A percentile compares a stretch with the other conserved stretches of the same genome.
phyloP scores from a whole-genome alignment of 208 protist species.

The Crithidia expoeki region DNA sequence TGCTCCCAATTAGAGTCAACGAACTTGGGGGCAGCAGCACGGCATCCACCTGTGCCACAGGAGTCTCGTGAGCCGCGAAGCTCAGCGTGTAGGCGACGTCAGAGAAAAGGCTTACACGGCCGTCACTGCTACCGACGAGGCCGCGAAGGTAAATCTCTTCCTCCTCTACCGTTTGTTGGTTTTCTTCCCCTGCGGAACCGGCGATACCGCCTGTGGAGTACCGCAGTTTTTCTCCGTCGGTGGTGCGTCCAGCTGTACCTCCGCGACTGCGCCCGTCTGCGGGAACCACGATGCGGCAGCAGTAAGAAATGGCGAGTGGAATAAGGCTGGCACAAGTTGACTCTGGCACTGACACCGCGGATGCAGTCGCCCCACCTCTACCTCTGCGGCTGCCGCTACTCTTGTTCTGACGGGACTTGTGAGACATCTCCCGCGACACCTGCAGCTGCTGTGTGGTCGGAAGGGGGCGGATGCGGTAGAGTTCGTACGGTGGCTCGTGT shows the following conservation, averaged over 20 bases:
- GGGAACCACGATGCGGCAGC: slow-evolving; percentile 45
- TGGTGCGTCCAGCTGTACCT: slow-evolving; percentile 1
- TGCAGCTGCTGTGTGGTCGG: slow-evolving; percentile 32
- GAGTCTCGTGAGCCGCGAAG: slow-evolving; percentile 72
- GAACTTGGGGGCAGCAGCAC: slow-evolving; percentile 40
- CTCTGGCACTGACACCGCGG: slow-evolving; percentile 3
- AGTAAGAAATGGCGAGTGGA: slow-evolving; percentile 54
- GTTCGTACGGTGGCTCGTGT: slow-evolving; percentile 40
- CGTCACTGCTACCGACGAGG: slow-evolving; percentile 72
- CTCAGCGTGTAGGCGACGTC: slow-evolving; percentile 70
- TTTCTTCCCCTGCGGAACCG: not conserved
- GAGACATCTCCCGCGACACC: slow-evolving; percentile 8
- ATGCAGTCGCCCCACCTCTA: not conserved
- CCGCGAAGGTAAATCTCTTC: slow-evolving; percentile 59
- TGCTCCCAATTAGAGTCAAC: not conserved
- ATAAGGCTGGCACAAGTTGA: slow-evolving; percentile 63
- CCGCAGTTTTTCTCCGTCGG: too few relatives aligned
- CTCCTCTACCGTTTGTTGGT: not conserved
- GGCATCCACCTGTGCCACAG: slow-evolving; percentile 55
- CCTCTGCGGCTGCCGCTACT: not conserved
- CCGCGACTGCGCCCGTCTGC: not conserved
- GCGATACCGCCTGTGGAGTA: not conserved
- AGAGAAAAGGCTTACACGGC: slow-evolving; percentile 79
- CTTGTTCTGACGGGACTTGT: not conserved
- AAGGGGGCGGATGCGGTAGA: slow-evolving; percentile 46